These are phyloP conservation scores for Suhomyces bribrorum DNA, from an alignment of 1,139 yeast genomes.

Conservation along the genomic window DNA sequence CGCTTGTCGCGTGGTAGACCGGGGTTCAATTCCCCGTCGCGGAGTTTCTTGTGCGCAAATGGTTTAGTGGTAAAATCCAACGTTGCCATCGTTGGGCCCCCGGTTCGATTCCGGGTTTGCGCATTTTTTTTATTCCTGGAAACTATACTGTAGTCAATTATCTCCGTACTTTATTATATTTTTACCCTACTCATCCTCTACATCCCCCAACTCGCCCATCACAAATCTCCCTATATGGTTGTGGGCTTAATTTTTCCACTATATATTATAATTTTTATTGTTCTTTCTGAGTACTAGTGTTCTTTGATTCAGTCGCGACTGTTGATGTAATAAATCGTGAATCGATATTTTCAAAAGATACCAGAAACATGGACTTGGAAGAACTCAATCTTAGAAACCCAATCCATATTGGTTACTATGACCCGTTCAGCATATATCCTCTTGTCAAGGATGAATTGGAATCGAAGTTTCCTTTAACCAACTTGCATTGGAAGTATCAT, in stretches of 20 bases:
- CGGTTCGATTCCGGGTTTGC: conserved; percentile 85
- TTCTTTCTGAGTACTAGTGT: no score
- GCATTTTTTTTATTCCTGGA: background rate
- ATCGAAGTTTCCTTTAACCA: conserved; percentile 62
- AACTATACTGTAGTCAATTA: background rate
- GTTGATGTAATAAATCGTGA: background rate
- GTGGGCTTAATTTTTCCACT: no score
- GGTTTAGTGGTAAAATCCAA: conserved; percentile 26
- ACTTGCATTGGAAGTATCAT: conserved; percentile 75
- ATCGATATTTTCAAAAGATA: background rate
- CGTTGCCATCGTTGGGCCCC: conserved; percentile 38
- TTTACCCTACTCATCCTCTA: no score
- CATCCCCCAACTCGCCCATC: no score
- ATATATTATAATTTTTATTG: no score
- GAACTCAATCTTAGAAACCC: conserved; percentile 26
- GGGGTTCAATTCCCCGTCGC: conserved; percentile 74
- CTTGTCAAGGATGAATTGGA: conserved; percentile 53
- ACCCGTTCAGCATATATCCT: conserved; percentile 74
- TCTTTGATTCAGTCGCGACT: background rate
- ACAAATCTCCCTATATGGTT: no score
- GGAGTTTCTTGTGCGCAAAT: conserved; percentile 35
- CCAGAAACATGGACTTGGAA: conserved; percentile 16
- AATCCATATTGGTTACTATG: conserved; percentile 69
- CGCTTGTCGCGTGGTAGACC: conserved; percentile 64
- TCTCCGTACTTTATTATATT: no score